Conservation (phyloP, 2,329 filamentous ascomycete species). For the Botrytis sinoallii region DNA sequence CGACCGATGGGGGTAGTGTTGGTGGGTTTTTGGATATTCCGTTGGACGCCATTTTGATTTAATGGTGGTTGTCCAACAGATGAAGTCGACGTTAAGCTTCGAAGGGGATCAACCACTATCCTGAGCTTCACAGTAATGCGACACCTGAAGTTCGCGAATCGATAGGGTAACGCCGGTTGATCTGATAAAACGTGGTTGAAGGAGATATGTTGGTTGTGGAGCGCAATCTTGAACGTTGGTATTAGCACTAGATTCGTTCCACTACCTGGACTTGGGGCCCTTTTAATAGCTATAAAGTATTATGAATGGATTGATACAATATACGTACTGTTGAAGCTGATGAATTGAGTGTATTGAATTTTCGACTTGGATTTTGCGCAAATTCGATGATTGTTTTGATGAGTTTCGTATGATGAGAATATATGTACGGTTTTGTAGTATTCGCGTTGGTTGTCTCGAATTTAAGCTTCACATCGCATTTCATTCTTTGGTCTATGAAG, state of each 20-base stretch:
- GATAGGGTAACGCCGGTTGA: neutral
- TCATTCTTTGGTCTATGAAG: slow-evolving; percentile 18
- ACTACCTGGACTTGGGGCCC: neutral
- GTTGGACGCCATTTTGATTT: slow-evolving; percentile 18
- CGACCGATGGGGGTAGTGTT: slow-evolving; percentile 78
- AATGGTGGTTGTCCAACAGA: neutral
- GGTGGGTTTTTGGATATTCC: slow-evolving; percentile 46
- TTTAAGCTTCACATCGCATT: slow-evolving; percentile 7
- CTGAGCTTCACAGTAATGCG: slow-evolving; percentile 1
- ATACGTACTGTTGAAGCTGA: neutral
- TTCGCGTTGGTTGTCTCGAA: neutral
- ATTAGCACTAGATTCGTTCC: slow-evolving; percentile 11
- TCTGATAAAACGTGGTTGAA: neutral
- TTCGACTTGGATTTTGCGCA: neutral
- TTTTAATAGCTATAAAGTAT: slow-evolving; percentile 7
- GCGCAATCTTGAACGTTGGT: neutral
- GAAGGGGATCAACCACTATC: neutral
- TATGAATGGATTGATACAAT: slow-evolving; percentile 3
- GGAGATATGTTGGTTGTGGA: neutral
- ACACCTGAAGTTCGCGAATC: neutral
- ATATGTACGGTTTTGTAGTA: neutral
- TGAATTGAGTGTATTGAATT: neutral
- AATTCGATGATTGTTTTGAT: neutral
- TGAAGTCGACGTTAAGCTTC: neutral
- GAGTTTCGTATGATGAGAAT: neutral